A percentile compares a stretch with the other conserved stretches of the same genome.
Evolutionary conservation across 2,329 filamentous ascomycete species (phyloP).

Genomic region (Trichoderma afroharzianum): DNA sequence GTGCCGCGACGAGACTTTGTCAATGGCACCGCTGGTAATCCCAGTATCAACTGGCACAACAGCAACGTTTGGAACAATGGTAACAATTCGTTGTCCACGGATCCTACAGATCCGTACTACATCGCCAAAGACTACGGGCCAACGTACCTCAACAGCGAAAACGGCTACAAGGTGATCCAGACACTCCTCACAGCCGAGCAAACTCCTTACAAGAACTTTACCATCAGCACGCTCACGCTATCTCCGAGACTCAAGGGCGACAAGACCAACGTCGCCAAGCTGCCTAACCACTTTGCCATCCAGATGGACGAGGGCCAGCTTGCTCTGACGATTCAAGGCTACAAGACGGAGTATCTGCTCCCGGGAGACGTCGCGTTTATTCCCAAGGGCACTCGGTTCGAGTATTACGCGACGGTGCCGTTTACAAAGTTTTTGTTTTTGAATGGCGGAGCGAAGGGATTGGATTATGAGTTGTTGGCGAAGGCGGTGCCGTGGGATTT

Average conservation of each 20-base stretch:
- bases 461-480: slow-evolving; percentile 25
- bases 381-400: slow-evolving; percentile 22
- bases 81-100: slow-evolving; percentile 17
- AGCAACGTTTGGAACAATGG: slow-evolving; percentile 23
- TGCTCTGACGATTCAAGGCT: slow-evolving; percentile 23
- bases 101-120: slow-evolving; percentile 21
- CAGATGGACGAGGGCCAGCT: slow-evolving; percentile 29
- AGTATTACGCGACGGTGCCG: slow-evolving; percentile 24
- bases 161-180: slow-evolving; percentile 25
- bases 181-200: slow-evolving; percentile 20
- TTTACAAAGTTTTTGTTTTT: slow-evolving; percentile 29
- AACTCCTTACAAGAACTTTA: slow-evolving; percentile 21
- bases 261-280: slow-evolving; percentile 10
- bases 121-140: slow-evolving; percentile 25
- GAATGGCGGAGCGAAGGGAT: slow-evolving; percentile 24
- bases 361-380: slow-evolving; percentile 29
- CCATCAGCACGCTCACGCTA: slow-evolving; percentile 23
- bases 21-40: slow-evolving; percentile 22
- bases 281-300: slow-evolving; percentile 23
- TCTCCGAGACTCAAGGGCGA: slow-evolving; percentile 19
- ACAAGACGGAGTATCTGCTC: slow-evolving; percentile 23
- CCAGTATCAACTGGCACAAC: slow-evolving; percentile 20
- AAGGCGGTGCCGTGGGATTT: slow-evolving; percentile 23
- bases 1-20: slow-evolving; percentile 23
- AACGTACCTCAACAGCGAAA: slow-evolving; percentile 22